Percentiles rank a stretch among this genome's conserved stretches.
These are phyloP conservation scores for Calocybe gangraenosa DNA, from an alignment of 768 basidiomycete genomes.

Conservation along the genomic window DNA sequence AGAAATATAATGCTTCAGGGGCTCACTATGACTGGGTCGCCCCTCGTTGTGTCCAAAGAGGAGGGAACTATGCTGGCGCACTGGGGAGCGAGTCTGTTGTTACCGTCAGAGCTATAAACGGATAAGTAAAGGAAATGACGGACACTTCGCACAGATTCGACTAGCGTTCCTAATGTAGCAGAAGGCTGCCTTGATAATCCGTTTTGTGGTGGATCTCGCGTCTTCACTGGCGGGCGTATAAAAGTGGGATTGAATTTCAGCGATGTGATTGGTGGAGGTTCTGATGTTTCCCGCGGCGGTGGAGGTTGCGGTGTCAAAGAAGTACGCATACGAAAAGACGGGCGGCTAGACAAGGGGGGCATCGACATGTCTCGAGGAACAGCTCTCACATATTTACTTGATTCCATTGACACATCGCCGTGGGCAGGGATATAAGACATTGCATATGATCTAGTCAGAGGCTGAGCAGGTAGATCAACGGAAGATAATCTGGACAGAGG, in stretches of 20 bases:
- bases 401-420: constrained; percentile 37
- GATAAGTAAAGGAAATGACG: constrained; percentile 20
- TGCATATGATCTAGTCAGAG: constrained; percentile 34
- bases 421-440: constrained; percentile 37
- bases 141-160: constrained; percentile 54
- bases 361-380: constrained; percentile 39
- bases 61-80: constrained; percentile 49
- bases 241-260: constrained; percentile 67
- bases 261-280: constrained; percentile 63
- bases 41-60: constrained; percentile 37
- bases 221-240: constrained; percentile 51
- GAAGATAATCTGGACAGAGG: constrained; percentile 39
- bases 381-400: constrained; percentile 23
- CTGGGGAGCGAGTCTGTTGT: constrained; percentile 42
- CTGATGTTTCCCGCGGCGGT: constrained; percentile 47
- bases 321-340: constrained; percentile 58
- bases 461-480: constrained; percentile 54
- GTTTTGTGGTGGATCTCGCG: constrained; percentile 21
- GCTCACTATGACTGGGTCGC: constrained; percentile 28
- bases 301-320: constrained; percentile 68
- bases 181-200: constrained; percentile 26
- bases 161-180: constrained; percentile 56
- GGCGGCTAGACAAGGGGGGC: constrained; percentile 42
- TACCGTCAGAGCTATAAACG: not conserved
- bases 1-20: constrained; percentile 1